Base-by-base conservation (phyloP, 345 rosid species). In the Geranium rotundifolium region DNA sequence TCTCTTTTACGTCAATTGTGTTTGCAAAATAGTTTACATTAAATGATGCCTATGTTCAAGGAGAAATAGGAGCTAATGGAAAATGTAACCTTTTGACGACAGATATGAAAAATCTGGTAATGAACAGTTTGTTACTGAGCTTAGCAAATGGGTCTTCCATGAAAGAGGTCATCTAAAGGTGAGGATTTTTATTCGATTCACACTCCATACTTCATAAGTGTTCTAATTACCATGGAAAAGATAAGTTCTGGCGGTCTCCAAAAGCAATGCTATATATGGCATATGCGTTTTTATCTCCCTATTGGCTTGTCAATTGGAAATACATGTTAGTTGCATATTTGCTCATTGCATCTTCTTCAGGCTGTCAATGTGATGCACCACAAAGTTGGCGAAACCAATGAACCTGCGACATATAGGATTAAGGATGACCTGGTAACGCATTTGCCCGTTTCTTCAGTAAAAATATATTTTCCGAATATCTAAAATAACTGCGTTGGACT, bases 81-180 rank as follows among this genome's bases (percentile, higher is more conserved):
- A 23, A 23, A 23, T 23, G 27, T 23, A 23, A 23, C 27, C 27
- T 23, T 23, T 23, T 23, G 1, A 23, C 2, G 27, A 29, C 85
- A 87, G 95, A 68, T 75, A 75, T 62, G 71, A 78, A 20, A 85
- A 77, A 70, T 83, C 91, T 46, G 89, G 89, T 41, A 85, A 87
- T 30, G 82, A 83, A 74, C 87, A 81, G 74, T 83, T 87, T 69
- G 70, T 80, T 67, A 79, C 84, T 41, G 91, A 85, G 74, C 69
- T 87, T 64, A 80, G 91, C 83, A 85, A 87, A 75, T 87, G 95
- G 95, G 75, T 83, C 59, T 83, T 87, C 84, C 91, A 87, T 69
- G 91, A 85, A 75, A 85, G 91, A 79, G 95, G 95, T 59, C 91
- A 87, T 73, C 82, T 87, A 46, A 83, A 85, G 95, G 95, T 87